Conservation (phyloP, 176 grass and related monocot genomes). For the Poa annua region DNA sequence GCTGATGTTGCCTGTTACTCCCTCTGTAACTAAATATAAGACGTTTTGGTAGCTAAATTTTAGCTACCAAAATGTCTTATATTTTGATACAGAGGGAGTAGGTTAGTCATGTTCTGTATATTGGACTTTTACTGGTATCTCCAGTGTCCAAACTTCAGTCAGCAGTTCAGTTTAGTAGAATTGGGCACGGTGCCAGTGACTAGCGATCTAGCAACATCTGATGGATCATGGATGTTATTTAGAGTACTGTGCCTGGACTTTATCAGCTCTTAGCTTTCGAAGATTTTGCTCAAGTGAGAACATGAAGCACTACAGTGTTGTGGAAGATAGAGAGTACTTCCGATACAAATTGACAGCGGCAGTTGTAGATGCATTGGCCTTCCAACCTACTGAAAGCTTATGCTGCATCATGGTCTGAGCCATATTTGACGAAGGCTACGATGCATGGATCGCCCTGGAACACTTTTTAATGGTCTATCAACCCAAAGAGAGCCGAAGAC, state of each 20-base stretch:
- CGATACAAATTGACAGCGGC: not conserved
- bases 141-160: constrained; percentile 23
- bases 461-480: not conserved
- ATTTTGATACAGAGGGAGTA: no score
- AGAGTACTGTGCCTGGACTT: constrained; percentile 3
- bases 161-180: constrained; percentile 12
- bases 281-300: not conserved
- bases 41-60: no score
- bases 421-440: constrained; percentile 10
- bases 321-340: constrained; percentile 8
- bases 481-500: not conserved
- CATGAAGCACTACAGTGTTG: not conserved
- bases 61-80: no score
- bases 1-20: constrained; percentile 4
- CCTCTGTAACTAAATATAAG: no score
- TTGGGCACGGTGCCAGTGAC: not conserved
- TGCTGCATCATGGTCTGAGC: constrained; percentile 14
- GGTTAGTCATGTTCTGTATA: not conserved
- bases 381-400: not conserved
- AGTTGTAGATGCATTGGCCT: not conserved
- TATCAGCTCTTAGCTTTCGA: constrained; percentile 24
- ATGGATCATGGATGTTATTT: constrained; percentile 25
- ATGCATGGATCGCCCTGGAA: not conserved
- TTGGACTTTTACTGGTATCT: constrained; percentile 25
- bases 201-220: constrained; percentile 1